Conservation (phyloP, 768 basidiomycete genomes). For the Podaxis sp. region DNA sequence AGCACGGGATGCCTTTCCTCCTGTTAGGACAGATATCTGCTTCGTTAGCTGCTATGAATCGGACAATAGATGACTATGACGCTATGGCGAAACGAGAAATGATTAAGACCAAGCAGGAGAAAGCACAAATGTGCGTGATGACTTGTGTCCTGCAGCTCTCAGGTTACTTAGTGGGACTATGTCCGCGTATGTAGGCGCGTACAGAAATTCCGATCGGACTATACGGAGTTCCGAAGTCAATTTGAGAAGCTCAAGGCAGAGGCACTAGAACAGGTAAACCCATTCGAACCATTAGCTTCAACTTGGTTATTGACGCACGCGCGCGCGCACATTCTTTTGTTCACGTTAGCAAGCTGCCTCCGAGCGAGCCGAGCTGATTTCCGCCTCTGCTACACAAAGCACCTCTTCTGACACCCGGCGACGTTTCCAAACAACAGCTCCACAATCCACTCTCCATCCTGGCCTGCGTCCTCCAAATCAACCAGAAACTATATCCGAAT, state of each 20-base stretch:
- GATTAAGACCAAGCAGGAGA: slow-evolving; percentile 95
- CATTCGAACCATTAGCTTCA: not conserved
- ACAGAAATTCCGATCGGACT: slow-evolving; percentile 88
- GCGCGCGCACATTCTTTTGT: not conserved
- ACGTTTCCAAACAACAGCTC: slow-evolving; percentile 53
- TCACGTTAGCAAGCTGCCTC: slow-evolving; percentile 51
- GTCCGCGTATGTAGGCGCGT: slow-evolving; percentile 62
- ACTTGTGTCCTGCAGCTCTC: not conserved
- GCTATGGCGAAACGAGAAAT: slow-evolving; percentile 96
- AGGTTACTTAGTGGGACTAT: not conserved
- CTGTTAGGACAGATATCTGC: slow-evolving; percentile 92
- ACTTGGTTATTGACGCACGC: not conserved
- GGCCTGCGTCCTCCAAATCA: slow-evolving; percentile 46
- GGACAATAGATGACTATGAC: slow-evolving; percentile 97
- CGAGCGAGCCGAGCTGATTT: slow-evolving; percentile 65
- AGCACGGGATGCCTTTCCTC: slow-evolving; percentile 21
- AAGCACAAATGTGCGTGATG: slow-evolving; percentile 76
- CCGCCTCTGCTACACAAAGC: slow-evolving; percentile 34
- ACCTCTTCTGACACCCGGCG: slow-evolving; percentile 63
- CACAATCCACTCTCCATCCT: slow-evolving; percentile 52
- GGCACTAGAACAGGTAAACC: slow-evolving; percentile 45
- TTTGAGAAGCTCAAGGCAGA: slow-evolving; percentile 78
- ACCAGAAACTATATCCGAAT: slow-evolving; percentile 63
- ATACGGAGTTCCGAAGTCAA: slow-evolving; percentile 74
- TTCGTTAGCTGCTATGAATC: slow-evolving; percentile 90